Evolutionary conservation across 768 basidiomycete species (phyloP).

Genomic region (Pholiota conissans): DNA sequence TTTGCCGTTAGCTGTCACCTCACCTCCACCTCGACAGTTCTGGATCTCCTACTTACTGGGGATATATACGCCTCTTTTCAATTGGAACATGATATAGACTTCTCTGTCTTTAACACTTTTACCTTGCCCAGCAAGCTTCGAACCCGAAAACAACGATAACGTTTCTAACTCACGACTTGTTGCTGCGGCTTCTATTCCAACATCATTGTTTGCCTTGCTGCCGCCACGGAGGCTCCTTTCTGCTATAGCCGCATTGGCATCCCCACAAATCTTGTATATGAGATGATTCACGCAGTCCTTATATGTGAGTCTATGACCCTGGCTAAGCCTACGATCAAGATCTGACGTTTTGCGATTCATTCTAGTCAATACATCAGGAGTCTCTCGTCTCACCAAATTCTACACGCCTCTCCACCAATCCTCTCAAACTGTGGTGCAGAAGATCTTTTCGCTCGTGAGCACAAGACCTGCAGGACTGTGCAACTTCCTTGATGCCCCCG

Average conservation of each 20-base stretch:
- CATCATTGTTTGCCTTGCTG: no score
- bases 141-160: neutral
- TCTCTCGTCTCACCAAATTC: constrained; percentile 84
- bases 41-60: neutral
- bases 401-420: constrained; percentile 77
- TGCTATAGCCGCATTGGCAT: neutral
- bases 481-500: constrained; percentile 95
- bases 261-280: neutral
- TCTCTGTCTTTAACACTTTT: neutral
- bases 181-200: no score
- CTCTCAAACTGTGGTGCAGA: constrained; percentile 71
- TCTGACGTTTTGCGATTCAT: no score
- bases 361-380: constrained; percentile 90
- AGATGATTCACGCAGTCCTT: constrained; percentile 84
- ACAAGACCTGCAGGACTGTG: constrained; percentile 82
- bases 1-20: no score
- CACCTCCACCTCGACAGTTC: neutral
- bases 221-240: no score
- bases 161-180: neutral
- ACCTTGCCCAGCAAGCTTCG: neutral
- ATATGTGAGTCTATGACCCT: constrained; percentile 76
- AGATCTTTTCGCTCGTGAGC: constrained; percentile 88
- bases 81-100: neutral
- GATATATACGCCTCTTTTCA: neutral
- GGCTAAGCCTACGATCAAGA: no score